Evolutionary conservation across 2,329 filamentous ascomycete genomes (phyloP).

Genomic region (Trichoderma asperellum): DNA sequence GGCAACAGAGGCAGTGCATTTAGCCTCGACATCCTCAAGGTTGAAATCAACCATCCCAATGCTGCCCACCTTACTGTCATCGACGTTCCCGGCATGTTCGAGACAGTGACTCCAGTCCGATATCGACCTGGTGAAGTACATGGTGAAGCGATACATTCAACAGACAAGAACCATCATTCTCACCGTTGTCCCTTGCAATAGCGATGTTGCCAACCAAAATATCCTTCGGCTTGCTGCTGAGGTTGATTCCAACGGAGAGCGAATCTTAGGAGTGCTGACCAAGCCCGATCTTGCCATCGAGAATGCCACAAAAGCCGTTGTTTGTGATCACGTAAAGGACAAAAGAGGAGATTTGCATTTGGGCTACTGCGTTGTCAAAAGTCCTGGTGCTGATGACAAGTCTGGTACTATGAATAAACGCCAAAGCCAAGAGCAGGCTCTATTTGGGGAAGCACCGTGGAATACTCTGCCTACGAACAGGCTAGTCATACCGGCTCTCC

Average conservation of each 20-base stretch:
- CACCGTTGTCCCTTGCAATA: constrained; percentile 49
- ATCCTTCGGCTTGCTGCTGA: constrained; percentile 45
- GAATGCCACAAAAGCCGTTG: constrained; percentile 41
- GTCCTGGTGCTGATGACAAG: constrained; percentile 50
- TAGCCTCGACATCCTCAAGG: constrained; percentile 49
- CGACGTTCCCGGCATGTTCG: constrained; percentile 60
- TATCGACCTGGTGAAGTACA: constrained; percentile 49
- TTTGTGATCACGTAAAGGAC: constrained; percentile 48
- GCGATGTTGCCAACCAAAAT: constrained; percentile 48
- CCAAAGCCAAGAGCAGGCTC: constrained; percentile 40
- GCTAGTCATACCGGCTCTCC: constrained; percentile 44
- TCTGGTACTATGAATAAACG: constrained; percentile 41
- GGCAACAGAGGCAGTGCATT: constrained; percentile 40
- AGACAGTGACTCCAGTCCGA: constrained; percentile 43
- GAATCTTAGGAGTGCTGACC: constrained; percentile 57
- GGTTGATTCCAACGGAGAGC: constrained; percentile 45
- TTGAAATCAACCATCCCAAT: constrained; percentile 50
- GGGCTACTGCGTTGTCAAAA: constrained; percentile 55
- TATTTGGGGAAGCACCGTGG: constrained; percentile 48
- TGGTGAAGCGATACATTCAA: constrained; percentile 54
- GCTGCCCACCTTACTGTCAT: constrained; percentile 55
- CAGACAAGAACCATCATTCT: constrained; percentile 55
- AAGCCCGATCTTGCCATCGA: constrained; percentile 62
- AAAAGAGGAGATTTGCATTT: constrained; percentile 48
- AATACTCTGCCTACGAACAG: constrained; percentile 34